A percentile compares a stretch with the other conserved stretches of the same genome.
Evolutionary conservation across 73 alveolate genomes (phyloP).

Genomic region (Paramecium biaurelia): DNA sequence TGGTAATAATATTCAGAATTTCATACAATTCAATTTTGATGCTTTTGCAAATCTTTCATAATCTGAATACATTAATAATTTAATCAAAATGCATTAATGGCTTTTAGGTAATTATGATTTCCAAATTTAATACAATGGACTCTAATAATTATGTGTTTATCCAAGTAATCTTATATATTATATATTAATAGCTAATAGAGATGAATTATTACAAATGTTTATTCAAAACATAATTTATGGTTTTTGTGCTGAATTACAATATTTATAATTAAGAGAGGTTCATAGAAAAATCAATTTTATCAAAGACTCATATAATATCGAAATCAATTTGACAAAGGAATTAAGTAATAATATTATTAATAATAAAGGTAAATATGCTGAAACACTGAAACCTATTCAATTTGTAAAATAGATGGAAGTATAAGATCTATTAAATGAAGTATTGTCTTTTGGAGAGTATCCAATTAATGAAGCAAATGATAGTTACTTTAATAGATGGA

Average conservation of each 20-base stretch:
- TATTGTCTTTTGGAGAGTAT: neutral
- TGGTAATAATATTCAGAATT: neutral
- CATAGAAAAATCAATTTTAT: neutral
- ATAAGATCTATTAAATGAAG: neutral
- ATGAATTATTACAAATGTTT: neutral
- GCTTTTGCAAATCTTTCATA: neutral
- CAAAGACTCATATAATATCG: neutral
- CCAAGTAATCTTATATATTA: neutral
- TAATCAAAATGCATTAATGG: neutral
- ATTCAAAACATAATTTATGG: neutral
- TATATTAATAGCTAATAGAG: neutral
- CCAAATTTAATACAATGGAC: neutral
- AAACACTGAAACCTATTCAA: neutral
- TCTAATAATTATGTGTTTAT: slow-evolving; percentile 11
- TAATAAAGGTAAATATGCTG: neutral
- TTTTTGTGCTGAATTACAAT: neutral
- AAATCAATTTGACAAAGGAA: neutral
- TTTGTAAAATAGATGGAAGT: neutral
- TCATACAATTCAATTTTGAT: neutral
- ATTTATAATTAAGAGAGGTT: neutral
- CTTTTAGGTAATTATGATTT: neutral
- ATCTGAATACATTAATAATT: neutral
- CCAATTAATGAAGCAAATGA: neutral
- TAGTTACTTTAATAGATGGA: neutral
- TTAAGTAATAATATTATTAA: neutral